These are phyloP conservation scores for Leccinum fibrillosum DNA, from an alignment of 768 basidiomycete species.

Conservation along the genomic window DNA sequence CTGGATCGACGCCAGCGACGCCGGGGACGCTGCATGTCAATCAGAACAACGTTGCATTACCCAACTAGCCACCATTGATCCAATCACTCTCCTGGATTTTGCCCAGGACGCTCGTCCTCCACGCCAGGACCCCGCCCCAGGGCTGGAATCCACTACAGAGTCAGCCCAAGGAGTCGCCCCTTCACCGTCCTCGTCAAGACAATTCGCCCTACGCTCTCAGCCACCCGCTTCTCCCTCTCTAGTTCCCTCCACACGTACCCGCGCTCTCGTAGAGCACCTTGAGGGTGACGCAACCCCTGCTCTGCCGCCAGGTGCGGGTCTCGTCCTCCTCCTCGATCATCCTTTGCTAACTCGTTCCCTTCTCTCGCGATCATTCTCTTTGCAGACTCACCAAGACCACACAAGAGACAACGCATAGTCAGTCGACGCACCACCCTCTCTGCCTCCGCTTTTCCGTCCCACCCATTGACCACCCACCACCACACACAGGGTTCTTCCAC, in stretches of 20 bases:
- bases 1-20: slow-evolving; percentile 25
- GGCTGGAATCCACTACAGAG: slow-evolving; percentile 44
- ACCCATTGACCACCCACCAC: slow-evolving; percentile 18
- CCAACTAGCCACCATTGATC: slow-evolving; percentile 59
- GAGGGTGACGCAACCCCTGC: slow-evolving; percentile 31
- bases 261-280: slow-evolving; percentile 59
- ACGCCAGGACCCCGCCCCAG: slow-evolving; percentile 38
- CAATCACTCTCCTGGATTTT: slow-evolving; percentile 41
- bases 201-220: slow-evolving; percentile 25
- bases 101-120: no score
- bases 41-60: slow-evolving; percentile 13
- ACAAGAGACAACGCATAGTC: slow-evolving; percentile 69
- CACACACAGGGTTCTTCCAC: slow-evolving; percentile 27
- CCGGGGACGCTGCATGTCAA: slow-evolving; percentile 26
- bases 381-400: slow-evolving; percentile 52
- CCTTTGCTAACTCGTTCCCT: slow-evolving; percentile 3
- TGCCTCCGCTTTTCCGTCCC: slow-evolving; percentile 4
- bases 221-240: slow-evolving; percentile 43
- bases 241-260: slow-evolving; percentile 62
- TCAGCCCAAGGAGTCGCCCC: slow-evolving; percentile 23
- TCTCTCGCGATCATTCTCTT: background rate
- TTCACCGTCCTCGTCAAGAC: slow-evolving; percentile 29
- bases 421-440: slow-evolving; percentile 8
- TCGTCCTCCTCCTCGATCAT: background rate
- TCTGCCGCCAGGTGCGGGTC: slow-evolving; percentile 23